Evolutionary conservation across 371 early-diverging fungal genomes (phyloP).

Genomic region (Capillidium heterosporum): DNA sequence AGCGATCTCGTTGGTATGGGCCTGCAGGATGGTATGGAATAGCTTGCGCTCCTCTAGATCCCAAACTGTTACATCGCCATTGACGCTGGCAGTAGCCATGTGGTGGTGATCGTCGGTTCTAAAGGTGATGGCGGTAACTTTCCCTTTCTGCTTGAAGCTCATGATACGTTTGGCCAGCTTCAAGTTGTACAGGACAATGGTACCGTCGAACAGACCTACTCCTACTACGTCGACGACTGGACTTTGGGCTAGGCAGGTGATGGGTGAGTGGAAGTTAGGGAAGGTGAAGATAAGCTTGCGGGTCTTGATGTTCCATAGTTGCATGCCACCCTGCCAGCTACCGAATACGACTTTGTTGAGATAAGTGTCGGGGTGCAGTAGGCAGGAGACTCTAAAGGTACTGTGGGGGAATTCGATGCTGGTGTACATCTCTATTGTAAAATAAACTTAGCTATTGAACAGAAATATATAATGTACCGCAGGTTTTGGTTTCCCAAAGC

Average conservation of each 20-base stretch:
- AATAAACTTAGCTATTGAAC: background rate
- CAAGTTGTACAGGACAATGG: conserved; percentile 66
- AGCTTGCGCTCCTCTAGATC: conserved; percentile 61
- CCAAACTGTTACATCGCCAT: conserved; percentile 86
- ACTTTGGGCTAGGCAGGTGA: conserved; percentile 63
- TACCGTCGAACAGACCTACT: conserved; percentile 74
- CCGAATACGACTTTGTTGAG: conserved; percentile 85
- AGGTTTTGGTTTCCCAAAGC: conserved; percentile 49
- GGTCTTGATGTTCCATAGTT: conserved; percentile 80
- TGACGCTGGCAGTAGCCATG: conserved; percentile 75
- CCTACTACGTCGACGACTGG: conserved; percentile 88
- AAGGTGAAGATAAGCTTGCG: conserved; percentile 60
- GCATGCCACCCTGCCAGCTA: conserved; percentile 69
- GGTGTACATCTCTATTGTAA: conserved; percentile 36
- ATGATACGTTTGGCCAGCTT: conserved; percentile 51
- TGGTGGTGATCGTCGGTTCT: conserved; percentile 56
- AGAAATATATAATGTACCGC: conserved; percentile 24
- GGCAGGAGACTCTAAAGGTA: conserved; percentile 43
- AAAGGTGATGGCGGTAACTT: conserved; percentile 78
- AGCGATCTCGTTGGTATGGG: conserved; percentile 60
- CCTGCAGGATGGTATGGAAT: conserved; percentile 54
- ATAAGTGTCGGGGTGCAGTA: conserved; percentile 90
- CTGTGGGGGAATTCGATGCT: conserved; percentile 52
- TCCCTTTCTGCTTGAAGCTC: conserved; percentile 60
- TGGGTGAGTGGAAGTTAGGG: conserved; percentile 44